phyloP scores from a whole-genome alignment of 2,329 filamentous ascomycete genomes.

The Juglanconis sp. region DNA sequence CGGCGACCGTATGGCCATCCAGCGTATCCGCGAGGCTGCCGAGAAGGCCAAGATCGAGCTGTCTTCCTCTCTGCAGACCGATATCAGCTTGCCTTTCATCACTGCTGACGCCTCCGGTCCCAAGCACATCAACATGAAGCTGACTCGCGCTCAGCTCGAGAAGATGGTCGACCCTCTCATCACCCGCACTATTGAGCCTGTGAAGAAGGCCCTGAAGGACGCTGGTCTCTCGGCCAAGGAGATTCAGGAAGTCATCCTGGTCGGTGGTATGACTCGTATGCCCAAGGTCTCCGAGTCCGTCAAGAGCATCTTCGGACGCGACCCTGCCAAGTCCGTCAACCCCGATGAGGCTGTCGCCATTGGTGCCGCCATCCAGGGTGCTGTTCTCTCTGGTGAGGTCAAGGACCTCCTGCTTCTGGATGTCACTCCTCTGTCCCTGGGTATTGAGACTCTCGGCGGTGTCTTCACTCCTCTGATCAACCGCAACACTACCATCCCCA shows the following conservation, averaged over 20 bases:
- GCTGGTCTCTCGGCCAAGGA: conserved; percentile 87
- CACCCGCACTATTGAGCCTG: conserved; percentile 80
- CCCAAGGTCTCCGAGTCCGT: conserved; percentile 96
- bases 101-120: conserved; percentile 92
- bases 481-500: conserved; percentile 98
- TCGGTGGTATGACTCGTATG: conserved; percentile 99
- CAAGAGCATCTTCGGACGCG: conserved; percentile 94
- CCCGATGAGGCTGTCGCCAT: conserved; percentile 97
- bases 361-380: conserved; percentile 95
- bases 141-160: conserved; percentile 90
- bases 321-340: conserved; percentile 97
- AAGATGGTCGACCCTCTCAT: conserved; percentile 88
- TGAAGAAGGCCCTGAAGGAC: conserved; percentile 96
- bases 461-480: conserved; percentile 98
- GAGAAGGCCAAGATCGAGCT: conserved; percentile 99
- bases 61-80: conserved; percentile 90
- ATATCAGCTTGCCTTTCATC: conserved; percentile 98
- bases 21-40: conserved; percentile 96
- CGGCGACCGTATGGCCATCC: conserved; percentile 93
- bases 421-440: conserved; percentile 91
- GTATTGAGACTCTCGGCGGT: conserved; percentile 97
- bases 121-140: conserved; percentile 97
- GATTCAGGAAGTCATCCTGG: conserved; percentile 95
- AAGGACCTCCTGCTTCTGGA: conserved; percentile 94
- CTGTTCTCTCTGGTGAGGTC: conserved; percentile 92